Conservation (phyloP, 148 eudicot genomes). For the Persicaria maculosa region DNA sequence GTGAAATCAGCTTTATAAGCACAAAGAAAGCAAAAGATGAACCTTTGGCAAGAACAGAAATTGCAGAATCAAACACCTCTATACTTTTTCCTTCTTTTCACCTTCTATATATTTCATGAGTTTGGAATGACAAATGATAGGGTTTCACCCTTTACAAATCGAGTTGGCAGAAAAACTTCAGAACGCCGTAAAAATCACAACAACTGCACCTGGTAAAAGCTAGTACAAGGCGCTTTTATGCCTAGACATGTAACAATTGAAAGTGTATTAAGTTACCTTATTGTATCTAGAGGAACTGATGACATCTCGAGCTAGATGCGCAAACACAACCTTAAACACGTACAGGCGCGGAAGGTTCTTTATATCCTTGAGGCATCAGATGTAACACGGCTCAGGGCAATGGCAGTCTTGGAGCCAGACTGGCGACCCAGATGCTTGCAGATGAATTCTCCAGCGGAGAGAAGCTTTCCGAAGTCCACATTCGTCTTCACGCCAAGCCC, state of each 20-base stretch:
- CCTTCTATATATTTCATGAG: background rate
- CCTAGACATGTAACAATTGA: background rate
- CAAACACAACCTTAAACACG: background rate
- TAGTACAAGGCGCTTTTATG: slow-evolving; percentile 5
- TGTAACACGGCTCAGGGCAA: slow-evolving; percentile 42
- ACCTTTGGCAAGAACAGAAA: background rate
- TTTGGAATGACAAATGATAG: background rate
- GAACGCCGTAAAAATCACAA: background rate
- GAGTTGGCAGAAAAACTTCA: background rate
- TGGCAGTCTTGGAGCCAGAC: slow-evolving; percentile 55
- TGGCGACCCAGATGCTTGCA: slow-evolving; percentile 47
- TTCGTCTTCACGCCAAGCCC: slow-evolving; percentile 60
- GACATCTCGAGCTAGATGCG: background rate
- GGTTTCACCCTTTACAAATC: background rate
- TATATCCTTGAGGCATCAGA: slow-evolving; percentile 40
- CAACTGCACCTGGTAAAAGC: background rate
- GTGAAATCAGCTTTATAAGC: no score
- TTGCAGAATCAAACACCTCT: background rate
- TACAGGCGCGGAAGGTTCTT: background rate
- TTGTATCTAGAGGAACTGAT: background rate
- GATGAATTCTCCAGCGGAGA: slow-evolving; percentile 56
- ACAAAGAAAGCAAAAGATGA: background rate
- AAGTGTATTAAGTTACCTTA: background rate
- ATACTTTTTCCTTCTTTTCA: background rate
- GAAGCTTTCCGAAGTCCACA: slow-evolving; percentile 44